These are phyloP conservation scores for Endogone sp. DNA, from an alignment of 192 early-diverging fungal genomes.

Conservation along the genomic window DNA sequence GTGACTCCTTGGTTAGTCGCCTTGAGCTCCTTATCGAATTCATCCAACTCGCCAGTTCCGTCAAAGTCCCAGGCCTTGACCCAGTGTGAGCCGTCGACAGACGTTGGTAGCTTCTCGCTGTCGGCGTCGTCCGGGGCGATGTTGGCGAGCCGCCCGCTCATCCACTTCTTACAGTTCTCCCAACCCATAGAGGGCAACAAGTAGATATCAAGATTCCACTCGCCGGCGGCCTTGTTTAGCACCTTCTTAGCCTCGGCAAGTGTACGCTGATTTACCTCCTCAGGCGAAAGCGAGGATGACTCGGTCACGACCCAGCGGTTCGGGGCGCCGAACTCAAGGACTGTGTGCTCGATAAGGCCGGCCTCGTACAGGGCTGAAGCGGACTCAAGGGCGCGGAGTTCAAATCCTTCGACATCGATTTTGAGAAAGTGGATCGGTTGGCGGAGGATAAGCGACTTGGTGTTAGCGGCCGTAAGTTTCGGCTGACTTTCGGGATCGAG, in stretches of 20 bases:
- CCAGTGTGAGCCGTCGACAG: constrained; percentile 14
- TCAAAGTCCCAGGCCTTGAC: constrained; percentile 29
- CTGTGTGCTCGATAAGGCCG: constrained; percentile 18
- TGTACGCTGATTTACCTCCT: constrained; percentile 11
- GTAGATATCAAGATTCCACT: constrained; percentile 26
- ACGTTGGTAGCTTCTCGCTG: not conserved
- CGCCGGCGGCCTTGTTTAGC: constrained; percentile 7
- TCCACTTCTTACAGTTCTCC: constrained; percentile 16
- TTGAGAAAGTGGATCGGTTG: constrained; percentile 33
- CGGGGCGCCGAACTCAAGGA: constrained; percentile 33
- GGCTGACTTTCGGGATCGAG: not conserved
- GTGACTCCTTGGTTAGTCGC: constrained; percentile 16
- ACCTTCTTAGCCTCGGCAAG: constrained; percentile 17
- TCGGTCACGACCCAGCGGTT: constrained; percentile 25
- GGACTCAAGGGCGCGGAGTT: constrained; percentile 22
- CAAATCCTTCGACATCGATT: constrained; percentile 35
- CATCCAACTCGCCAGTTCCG: constrained; percentile 18
- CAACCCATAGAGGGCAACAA: constrained; percentile 27
- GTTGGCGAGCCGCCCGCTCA: constrained; percentile 7
- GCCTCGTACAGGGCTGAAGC: constrained; percentile 21
- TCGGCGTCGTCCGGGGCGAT: constrained; percentile 1
- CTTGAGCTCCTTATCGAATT: constrained; percentile 29
- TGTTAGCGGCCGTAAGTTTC: not conserved
- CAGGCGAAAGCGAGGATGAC: not conserved
- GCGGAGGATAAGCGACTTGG: constrained; percentile 7